phyloP scores from a whole-genome alignment of 106 monocot species.

The Dioscorea zingiberensis region DNA sequence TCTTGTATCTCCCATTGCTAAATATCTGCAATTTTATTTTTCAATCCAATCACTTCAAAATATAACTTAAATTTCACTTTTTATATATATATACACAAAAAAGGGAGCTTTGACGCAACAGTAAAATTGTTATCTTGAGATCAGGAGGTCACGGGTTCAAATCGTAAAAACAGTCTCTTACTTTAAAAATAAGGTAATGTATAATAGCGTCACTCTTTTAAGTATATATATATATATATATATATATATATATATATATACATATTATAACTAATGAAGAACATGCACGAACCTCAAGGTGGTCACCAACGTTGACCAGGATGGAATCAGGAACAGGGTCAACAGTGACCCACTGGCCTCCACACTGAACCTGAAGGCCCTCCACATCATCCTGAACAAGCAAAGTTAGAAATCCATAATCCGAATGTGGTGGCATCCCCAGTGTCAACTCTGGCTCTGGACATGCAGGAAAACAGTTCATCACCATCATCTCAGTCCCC shows the following conservation, averaged over 20 bases:
- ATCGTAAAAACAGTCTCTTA: too few species aligned
- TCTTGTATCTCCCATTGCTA: conserved; percentile 92
- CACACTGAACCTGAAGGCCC: conserved; percentile 64
- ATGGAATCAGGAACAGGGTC: conserved; percentile 43
- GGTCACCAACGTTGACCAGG: conserved; percentile 81
- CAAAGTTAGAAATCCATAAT: conserved; percentile 80
- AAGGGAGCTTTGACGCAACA: too few species aligned
- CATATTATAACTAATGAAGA: too few species aligned
- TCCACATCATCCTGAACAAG: conserved; percentile 61
- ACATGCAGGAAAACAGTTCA: conserved; percentile 68
- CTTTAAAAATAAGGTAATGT: too few species aligned
- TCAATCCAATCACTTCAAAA: too few species aligned
- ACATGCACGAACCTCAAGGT: conserved; percentile 73
- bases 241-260: too few species aligned
- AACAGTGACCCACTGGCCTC: conserved; percentile 55
- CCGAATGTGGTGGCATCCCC: conserved; percentile 94
- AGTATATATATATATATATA: too few species aligned
- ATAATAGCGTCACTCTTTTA: too few species aligned
- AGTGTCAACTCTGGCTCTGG: conserved; percentile 74
- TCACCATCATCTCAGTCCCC: conserved; percentile 62
- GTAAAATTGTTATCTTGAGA: too few species aligned
- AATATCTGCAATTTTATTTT: conserved; percentile 47
- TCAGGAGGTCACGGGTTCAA: too few species aligned
- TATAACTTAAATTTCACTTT: too few species aligned
- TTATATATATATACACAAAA: too few species aligned